Evolutionary conservation across 2,329 filamentous ascomycete genomes (phyloP), one percentile per base, ranked within the genome.

Genomic region (Ascochyta rabiei): DNA sequence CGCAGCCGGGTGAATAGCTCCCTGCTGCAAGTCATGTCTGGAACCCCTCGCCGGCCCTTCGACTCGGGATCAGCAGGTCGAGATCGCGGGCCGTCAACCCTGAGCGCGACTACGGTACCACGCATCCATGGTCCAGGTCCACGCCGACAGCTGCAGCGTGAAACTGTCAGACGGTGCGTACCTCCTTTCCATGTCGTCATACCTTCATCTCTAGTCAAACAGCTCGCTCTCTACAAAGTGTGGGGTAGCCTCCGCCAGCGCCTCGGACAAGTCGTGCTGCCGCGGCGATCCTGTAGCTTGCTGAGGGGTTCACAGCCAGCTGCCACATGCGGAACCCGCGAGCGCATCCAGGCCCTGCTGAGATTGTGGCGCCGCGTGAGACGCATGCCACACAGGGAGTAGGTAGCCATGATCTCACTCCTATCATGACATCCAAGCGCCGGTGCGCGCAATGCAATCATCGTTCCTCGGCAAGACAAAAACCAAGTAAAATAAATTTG

Each of bases 21-120:
- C 60, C 55, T 64, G 55, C 60, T 68, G 62, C 66, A 66, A 64
- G 60, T 67, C 66, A 61, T 67, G 53, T 48, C 56, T 64, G 56
- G 60, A 54, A 46, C 63, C 46, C 50, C 46, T 49, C 49, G 56
- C 49, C 44, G 53, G 40, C 44, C 48, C 21, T 48, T 47, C 43
- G 42, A 53, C 56, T 47, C 43, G 50, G 42, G 55, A 56, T 56
- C 58, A 53, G 44, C 59, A 56, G 54, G 55, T 60, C 62, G 50
- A 66, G 58, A 64, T 61, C 47, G 61, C 61, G 46, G 53, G 47
- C 54, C 46, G 38, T 48, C 48, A 19, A 41, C 49, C 43, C 26
- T 10, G 10, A 6, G 28, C 12, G 4, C 10, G 5, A 30, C 28
- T 10, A 30, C 12, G 28, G 28, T 13, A 13, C 28, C 12, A 13